Percentiles rank a stretch among this genome's conserved stretches.
These are phyloP conservation scores for Fusarium sp. DNA, from an alignment of 2,329 filamentous ascomycete genomes.

Conservation along the genomic window DNA sequence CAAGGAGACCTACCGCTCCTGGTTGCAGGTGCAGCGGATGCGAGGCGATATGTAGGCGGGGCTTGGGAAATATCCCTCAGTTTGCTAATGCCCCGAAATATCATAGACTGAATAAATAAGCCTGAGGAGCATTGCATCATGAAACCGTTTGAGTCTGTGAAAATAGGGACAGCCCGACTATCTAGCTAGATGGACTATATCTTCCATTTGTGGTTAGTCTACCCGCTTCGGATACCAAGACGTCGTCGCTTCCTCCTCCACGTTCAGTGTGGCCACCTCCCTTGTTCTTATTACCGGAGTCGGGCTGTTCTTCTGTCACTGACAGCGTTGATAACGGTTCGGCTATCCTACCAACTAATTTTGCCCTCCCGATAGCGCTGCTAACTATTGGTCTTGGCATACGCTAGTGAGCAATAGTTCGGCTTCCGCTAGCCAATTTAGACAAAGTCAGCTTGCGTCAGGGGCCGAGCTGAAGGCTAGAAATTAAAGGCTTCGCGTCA, in stretches of 20 bases:
- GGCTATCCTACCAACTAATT: no score
- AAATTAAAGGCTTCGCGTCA: background rate
- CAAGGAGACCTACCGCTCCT: no score
- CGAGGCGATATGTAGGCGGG: no score
- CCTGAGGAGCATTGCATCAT: no score
- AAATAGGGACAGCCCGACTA: background rate
- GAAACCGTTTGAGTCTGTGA: background rate
- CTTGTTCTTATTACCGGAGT: no score
- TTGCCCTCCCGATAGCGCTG: background rate
- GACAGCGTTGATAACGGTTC: no score
- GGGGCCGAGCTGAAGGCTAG: background rate
- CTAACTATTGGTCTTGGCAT: background rate
- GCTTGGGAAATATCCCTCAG: no score
- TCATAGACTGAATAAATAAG: no score
- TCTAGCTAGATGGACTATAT: background rate
- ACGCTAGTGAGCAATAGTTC: conserved; percentile 1
- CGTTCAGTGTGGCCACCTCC: background rate
- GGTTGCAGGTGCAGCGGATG: no score
- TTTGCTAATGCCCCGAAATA: no score
- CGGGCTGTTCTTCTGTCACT: no score
- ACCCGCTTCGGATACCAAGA: background rate
- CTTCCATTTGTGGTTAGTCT: background rate
- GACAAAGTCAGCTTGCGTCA: background rate
- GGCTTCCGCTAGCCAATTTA: background rate
- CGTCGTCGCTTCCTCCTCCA: background rate